Conservation (phyloP, 148 eudicot genomes). For the Silene uniflora region DNA sequence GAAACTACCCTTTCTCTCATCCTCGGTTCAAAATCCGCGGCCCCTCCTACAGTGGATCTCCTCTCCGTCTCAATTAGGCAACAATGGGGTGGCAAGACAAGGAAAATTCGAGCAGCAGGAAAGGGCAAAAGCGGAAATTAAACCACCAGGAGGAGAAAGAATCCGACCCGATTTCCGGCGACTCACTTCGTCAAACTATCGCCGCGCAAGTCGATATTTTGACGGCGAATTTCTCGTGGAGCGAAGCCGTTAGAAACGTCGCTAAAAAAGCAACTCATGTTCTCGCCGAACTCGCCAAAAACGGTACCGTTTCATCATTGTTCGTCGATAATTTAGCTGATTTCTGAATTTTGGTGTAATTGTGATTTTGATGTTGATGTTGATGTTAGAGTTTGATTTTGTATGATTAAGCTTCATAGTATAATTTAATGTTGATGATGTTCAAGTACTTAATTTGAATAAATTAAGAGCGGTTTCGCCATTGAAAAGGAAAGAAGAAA, state of each 20-base stretch:
- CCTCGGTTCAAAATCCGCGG: no score
- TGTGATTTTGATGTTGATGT: background rate
- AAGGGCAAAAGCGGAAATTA: constrained; percentile 55
- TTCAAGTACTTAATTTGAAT: background rate
- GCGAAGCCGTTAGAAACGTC: constrained; percentile 39
- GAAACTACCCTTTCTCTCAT: no score
- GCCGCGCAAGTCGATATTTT: constrained; percentile 33
- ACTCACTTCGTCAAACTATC: constrained; percentile 30
- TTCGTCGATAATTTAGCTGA: background rate
- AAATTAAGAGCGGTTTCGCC: no score
- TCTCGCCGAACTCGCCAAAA: constrained; percentile 67
- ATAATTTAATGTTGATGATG: background rate
- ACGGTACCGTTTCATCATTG: constrained; percentile 35
- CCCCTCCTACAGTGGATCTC: no score
- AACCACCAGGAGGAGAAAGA: constrained; percentile 30
- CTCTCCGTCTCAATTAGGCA: constrained; percentile 10
- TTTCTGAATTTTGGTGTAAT: background rate
- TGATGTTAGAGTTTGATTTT: constrained; percentile 9
- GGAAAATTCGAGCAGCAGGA: constrained; percentile 39
- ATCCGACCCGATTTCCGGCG: constrained; percentile 20
- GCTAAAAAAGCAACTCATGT: constrained; percentile 48
- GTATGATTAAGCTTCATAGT: background rate
- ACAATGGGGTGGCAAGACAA: constrained; percentile 39
- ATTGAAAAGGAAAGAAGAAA: background rate
- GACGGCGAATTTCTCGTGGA: constrained; percentile 33